Evolutionary conservation across 2,329 filamentous ascomycete genomes (phyloP).

Genomic region (Epichloe sibirici): DNA sequence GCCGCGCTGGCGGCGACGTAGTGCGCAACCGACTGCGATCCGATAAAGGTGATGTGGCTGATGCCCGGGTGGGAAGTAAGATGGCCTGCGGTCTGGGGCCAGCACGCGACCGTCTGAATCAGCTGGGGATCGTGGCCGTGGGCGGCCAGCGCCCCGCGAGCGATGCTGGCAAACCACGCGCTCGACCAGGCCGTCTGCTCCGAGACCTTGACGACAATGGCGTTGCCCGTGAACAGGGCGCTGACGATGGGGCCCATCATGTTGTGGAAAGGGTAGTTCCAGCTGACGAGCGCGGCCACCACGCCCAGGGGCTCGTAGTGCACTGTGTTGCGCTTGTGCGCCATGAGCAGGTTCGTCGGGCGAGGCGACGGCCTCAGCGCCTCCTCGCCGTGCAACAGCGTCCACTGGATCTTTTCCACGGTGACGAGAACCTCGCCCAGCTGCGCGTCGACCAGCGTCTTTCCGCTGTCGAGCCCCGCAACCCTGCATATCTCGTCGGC

Average conservation of each 20-base stretch:
- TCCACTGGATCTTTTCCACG: slow-evolving; percentile 89
- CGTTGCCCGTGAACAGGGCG: slow-evolving; percentile 82
- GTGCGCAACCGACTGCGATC: slow-evolving; percentile 75
- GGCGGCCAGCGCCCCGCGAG: slow-evolving; percentile 62
- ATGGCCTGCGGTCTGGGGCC: slow-evolving; percentile 69
- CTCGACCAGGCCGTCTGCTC: slow-evolving; percentile 94
- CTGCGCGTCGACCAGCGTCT: slow-evolving; percentile 88
- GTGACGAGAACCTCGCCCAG: slow-evolving; percentile 94
- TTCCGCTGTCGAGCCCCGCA: slow-evolving; percentile 86
- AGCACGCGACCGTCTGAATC: slow-evolving; percentile 77
- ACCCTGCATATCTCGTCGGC: slow-evolving; percentile 76
- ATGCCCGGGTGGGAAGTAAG: slow-evolving; percentile 78
- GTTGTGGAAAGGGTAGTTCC: slow-evolving; percentile 98
- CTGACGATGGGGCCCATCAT: slow-evolving; percentile 84
- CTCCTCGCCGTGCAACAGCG: slow-evolving; percentile 76
- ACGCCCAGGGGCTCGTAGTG: slow-evolving; percentile 87
- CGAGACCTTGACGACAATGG: slow-evolving; percentile 83
- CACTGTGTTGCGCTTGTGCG: slow-evolving; percentile 87
- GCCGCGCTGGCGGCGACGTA: slow-evolving; percentile 80
- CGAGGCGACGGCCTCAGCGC: slow-evolving; percentile 59
- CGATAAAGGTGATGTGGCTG: slow-evolving; percentile 90
- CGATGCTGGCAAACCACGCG: slow-evolving; percentile 67
- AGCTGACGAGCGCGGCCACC: slow-evolving; percentile 83
- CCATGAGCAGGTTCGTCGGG: slow-evolving; percentile 85
- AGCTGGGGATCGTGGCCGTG: slow-evolving; percentile 75